These are phyloP conservation scores for Umbilicus rupestris DNA, from an alignment of 164 flowering plant species.

Conservation along the genomic window DNA sequence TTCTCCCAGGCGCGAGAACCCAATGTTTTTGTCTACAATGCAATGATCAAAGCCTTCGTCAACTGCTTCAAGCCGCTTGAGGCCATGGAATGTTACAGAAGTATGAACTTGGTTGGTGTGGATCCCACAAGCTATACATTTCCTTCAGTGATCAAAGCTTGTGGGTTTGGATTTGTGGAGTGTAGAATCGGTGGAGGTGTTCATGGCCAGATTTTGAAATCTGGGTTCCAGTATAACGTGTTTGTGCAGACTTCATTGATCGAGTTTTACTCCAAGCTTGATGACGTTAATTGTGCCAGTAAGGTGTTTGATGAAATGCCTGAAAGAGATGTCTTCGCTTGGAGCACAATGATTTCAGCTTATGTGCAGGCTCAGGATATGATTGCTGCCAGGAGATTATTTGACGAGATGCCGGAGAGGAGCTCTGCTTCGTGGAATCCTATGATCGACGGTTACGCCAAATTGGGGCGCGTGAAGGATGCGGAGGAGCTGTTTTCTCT, in stretches of 20 bases:
- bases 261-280: too few species aligned
- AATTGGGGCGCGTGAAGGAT: constrained; percentile 34
- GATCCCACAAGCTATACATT: constrained; percentile 57
- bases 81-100: constrained; percentile 29
- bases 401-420: constrained; percentile 61
- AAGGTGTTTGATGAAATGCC: constrained; percentile 75
- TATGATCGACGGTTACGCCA: constrained; percentile 61
- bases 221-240: too few species aligned
- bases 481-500: constrained; percentile 39
- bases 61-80: constrained; percentile 25
- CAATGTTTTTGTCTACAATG: constrained; percentile 66
- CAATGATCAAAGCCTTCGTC: constrained; percentile 45
- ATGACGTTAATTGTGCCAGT: too few species aligned
- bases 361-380: constrained; percentile 38
- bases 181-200: constrained; percentile 7
- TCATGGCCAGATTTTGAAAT: too few species aligned
- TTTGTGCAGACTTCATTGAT: too few species aligned
- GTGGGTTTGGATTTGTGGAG: constrained; percentile 12
- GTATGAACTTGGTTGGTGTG: constrained; percentile 32
- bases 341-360: constrained; percentile 56
- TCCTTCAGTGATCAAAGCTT: constrained; percentile 58
- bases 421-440: constrained; percentile 61
- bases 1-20: constrained; percentile 45
- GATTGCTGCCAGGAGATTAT: constrained; percentile 39
- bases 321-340: constrained; percentile 58